phyloP scores from a whole-genome alignment of 306 rosid genomes.

The Parietaria judaica region DNA sequence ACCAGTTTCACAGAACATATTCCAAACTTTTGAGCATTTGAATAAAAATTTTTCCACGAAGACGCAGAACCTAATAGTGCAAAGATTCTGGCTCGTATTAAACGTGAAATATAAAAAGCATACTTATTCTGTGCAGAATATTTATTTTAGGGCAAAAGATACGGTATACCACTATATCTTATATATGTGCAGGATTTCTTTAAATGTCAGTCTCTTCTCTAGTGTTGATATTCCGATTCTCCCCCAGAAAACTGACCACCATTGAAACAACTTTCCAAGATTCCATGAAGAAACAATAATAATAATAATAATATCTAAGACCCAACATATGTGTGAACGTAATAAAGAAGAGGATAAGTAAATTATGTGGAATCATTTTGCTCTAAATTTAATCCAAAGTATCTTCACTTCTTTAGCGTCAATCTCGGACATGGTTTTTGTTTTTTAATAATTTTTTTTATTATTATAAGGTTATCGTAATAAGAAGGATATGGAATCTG shows the following conservation, averaged over 20 bases:
- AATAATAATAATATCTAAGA: not conserved
- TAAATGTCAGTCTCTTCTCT: not conserved
- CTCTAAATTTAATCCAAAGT: not conserved
- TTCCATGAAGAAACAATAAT: not conserved
- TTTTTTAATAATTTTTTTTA: not conserved
- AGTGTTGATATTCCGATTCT: constrained; percentile 4
- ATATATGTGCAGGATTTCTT: not conserved
- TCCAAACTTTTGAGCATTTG: not conserved
- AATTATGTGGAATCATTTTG: not conserved
- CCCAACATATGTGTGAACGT: not conserved
- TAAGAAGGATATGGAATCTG: not conserved
- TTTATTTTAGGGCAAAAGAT: not conserved
- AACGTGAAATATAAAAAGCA: not conserved
- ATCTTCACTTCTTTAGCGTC: not conserved
- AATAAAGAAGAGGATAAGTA: not conserved
- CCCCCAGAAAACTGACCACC: not conserved
- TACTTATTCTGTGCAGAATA: not conserved
- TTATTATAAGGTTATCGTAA: not conserved
- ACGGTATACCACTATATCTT: too few relatives aligned
- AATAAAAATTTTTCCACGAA: not conserved
- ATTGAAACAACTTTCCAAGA: not conserved
- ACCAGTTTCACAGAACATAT: not conserved
- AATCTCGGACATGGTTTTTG: not conserved
- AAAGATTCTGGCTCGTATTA: not conserved
- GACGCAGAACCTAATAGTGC: too few relatives aligned